These are phyloP conservation scores for Beverwykella pulmonaria DNA, from an alignment of 495 filamentous ascomycete genomes.

Conservation along the genomic window DNA sequence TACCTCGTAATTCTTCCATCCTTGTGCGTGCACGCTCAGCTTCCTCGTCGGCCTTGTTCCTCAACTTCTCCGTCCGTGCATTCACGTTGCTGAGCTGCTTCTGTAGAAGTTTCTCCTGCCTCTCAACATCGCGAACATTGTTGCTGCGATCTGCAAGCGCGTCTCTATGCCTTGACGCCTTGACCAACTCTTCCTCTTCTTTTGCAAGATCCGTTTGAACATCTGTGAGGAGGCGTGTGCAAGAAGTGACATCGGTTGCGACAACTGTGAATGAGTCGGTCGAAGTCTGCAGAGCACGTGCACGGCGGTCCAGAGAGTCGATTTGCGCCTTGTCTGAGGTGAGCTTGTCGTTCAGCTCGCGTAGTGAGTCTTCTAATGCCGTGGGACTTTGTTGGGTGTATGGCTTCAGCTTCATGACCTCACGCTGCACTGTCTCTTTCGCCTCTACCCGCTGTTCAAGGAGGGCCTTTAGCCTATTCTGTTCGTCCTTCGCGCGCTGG, in stretches of 20 bases:
- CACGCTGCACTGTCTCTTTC: constrained; percentile 63
- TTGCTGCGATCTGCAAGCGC: constrained; percentile 84
- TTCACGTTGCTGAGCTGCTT: constrained; percentile 81
- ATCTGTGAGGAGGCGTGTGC: constrained; percentile 86
- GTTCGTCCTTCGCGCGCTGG: constrained; percentile 73
- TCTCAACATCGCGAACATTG: constrained; percentile 86
- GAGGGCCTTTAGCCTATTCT: constrained; percentile 66
- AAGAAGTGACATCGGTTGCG: constrained; percentile 76
- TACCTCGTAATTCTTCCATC: constrained; percentile 85
- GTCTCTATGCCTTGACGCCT: constrained; percentile 78
- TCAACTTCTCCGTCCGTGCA: constrained; percentile 79
- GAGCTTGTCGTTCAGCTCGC: constrained; percentile 77
- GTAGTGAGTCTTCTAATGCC: constrained; percentile 76
- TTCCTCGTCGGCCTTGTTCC: constrained; percentile 77
- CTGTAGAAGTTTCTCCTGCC: constrained; percentile 78
- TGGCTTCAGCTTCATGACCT: constrained; percentile 82
- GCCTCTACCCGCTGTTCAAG: constrained; percentile 79
- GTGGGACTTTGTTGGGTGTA: constrained; percentile 88
- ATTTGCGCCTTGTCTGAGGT: constrained; percentile 76
- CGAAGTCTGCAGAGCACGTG: constrained; percentile 87
- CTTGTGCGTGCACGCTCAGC: constrained; percentile 74
- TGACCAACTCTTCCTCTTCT: constrained; percentile 83
- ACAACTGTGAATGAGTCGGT: constrained; percentile 86
- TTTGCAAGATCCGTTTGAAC: constrained; percentile 79
- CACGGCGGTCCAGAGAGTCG: constrained; percentile 80